Base-by-base conservation (phyloP, 257 asterid species). In the Handroanthus guayacan region DNA sequence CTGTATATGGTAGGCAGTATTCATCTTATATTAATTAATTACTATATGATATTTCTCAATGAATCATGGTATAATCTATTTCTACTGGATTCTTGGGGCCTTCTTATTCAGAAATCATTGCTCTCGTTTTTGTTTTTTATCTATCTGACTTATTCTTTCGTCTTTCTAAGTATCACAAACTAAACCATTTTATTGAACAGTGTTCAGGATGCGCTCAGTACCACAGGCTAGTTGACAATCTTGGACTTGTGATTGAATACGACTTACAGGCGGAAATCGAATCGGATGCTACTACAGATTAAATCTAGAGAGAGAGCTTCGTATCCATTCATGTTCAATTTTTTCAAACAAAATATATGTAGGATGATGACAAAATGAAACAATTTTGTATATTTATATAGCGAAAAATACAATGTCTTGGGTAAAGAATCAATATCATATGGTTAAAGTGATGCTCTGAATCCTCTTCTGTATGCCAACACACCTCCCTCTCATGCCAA, bases 141-240 rank as follows among this genome's bases (percentile, higher is more conserved):
- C 8, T 13, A 56, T 44, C 64, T 34, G 6, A n/a, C 64, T 74
- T 67, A 54, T 41, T 66, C 7, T 9, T 62, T 52, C 62, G 34
- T 50, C 39, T 12, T 51, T 25, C 16, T 43, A 3, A 71, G 44
- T 66, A 54, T 60, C 74, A 54, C 79, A 62, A 47, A 52, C 75
- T 75, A 68, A 67, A 61, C 37, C 72, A 68, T 71, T 65, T 31
- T 75, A 34, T 84, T 75, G 62, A 70, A 73, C 89, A 95, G 98
- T 95, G 99, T 81, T 74, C 97, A 68, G 97, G 99, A 50, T 95
- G 99, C 82, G 82, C 92, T 77, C 80, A 82, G 84, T 87, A 93
- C 87, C 97, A 95, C 90, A 91, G 87, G 87, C 80, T 95, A 75
- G 98, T 88, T 17, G 97, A 95, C 91, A 95, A 95, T 82, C 99